phyloP scores from a whole-genome alignment of 768 basidiomycete genomes.

The Pulveroboletus sp. region DNA sequence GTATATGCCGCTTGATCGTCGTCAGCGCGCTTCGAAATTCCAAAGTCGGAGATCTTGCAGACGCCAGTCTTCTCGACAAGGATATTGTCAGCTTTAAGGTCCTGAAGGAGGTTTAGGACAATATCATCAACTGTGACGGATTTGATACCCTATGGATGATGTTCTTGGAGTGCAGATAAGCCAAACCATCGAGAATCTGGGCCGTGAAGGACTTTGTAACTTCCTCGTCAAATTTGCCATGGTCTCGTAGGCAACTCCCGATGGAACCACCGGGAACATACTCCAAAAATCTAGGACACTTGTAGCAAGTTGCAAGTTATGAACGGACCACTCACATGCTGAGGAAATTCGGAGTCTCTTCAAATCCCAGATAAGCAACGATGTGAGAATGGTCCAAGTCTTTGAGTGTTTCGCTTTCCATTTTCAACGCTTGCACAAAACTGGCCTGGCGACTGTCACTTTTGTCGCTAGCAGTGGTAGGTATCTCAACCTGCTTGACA shows the following conservation, averaged over 20 bases:
- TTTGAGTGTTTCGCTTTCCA: conserved; percentile 94
- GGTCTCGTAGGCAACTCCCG: conserved; percentile 81
- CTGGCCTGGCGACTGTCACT: conserved; percentile 78
- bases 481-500: conserved; percentile 97
- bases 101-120: conserved; percentile 41
- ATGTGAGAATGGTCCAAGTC: conserved; percentile 97
- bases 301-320: not conserved
- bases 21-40: conserved; percentile 94
- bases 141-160: conserved; percentile 83
- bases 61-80: conserved; percentile 87
- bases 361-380: conserved; percentile 94
- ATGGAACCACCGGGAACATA: conserved; percentile 98
- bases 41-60: conserved; percentile 98
- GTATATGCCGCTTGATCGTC: conserved; percentile 82
- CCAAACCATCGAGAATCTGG: conserved; percentile 88
- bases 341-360: conserved; percentile 80
- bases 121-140: not conserved
- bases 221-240: conserved; percentile 89
- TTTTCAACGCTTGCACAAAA: conserved; percentile 87
- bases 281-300: conserved; percentile 78
- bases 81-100: conserved; percentile 98
- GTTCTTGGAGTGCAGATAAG: conserved; percentile 86
- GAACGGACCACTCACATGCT: conserved; percentile 70
- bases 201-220: conserved; percentile 89
- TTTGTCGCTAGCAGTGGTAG: conserved; percentile 86